Percentiles rank a stretch among this genome's conserved stretches.
Evolutionary conservation across 371 early-diverging fungal species (phyloP).

Genomic region (Actinomortierella ambigua): DNA sequence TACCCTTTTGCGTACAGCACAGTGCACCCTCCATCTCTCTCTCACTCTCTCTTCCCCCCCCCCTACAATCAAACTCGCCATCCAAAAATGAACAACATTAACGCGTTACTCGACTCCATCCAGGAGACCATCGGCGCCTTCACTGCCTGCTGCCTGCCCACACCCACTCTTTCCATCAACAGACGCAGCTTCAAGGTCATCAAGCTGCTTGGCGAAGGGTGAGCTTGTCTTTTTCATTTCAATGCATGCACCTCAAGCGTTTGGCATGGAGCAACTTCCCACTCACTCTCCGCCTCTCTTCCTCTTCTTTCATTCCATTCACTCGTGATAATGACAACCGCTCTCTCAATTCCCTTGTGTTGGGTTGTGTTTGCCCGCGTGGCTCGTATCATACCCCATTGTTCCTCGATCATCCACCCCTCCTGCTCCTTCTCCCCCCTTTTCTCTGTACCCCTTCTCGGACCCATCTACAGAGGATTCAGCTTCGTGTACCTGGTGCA

Average conservation of each 20-base stretch:
- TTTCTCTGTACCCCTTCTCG: not conserved
- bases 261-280: not conserved
- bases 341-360: not conserved
- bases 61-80: not conserved
- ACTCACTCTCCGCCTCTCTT: not conserved
- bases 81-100: constrained; percentile 9
- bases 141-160: constrained; percentile 64
- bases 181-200: constrained; percentile 62
- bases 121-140: constrained; percentile 56
- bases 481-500: constrained; percentile 75
- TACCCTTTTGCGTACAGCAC: not conserved
- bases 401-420: not conserved
- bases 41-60: not conserved
- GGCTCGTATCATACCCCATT: not conserved
- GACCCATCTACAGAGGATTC: constrained; percentile 62
- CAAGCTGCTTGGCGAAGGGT: constrained; percentile 77
- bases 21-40: not conserved
- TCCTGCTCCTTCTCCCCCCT: not conserved
- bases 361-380: not conserved
- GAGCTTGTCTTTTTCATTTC: constrained; percentile 12
- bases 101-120: constrained; percentile 47
- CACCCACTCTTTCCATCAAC: constrained; percentile 60
- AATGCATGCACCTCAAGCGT: not conserved
- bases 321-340: too few relatives aligned
- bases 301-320: not conserved